Conservation (phyloP, 768 basidiomycete genomes). For the Tricholoma hemisulphureum region DNA sequence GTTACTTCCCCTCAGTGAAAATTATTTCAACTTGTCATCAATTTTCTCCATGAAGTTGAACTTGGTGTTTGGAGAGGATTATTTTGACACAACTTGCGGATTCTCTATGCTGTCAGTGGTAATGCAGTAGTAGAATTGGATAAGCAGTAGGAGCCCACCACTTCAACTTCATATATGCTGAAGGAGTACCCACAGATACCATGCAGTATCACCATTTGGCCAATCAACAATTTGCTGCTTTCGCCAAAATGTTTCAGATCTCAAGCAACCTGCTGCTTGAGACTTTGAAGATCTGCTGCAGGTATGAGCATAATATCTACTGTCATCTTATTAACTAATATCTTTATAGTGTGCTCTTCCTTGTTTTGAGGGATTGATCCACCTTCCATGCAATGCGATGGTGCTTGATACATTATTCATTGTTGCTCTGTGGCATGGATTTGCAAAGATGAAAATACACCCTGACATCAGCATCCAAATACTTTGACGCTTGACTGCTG, state of each 20-base stretch:
- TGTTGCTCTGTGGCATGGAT: constrained; percentile 35
- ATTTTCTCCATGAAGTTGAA: no score
- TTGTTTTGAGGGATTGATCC: constrained; percentile 37
- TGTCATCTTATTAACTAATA: not conserved
- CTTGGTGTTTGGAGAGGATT: no score
- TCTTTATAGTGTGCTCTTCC: constrained; percentile 30
- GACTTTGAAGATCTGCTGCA: constrained; percentile 42
- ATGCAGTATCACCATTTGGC: constrained; percentile 32
- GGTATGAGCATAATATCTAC: no score
- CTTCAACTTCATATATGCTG: no score
- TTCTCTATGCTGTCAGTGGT: no score
- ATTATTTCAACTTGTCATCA: no score
- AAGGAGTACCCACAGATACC: constrained; percentile 23
- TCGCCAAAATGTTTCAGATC: constrained; percentile 29
- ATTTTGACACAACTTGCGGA: no score
- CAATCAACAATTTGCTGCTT: constrained; percentile 29
- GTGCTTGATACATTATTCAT: constrained; percentile 28
- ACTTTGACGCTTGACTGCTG: constrained; percentile 36
- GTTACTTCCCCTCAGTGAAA: not conserved
- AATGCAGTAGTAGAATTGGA: no score
- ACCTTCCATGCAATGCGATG: constrained; percentile 22
- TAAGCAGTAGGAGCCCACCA: no score
- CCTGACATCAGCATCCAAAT: no score
- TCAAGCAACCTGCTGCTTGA: constrained; percentile 34
- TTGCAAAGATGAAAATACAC: constrained; percentile 35